Conservation (phyloP, 352 stramenopile species). For the Pythium biforme region DNA sequence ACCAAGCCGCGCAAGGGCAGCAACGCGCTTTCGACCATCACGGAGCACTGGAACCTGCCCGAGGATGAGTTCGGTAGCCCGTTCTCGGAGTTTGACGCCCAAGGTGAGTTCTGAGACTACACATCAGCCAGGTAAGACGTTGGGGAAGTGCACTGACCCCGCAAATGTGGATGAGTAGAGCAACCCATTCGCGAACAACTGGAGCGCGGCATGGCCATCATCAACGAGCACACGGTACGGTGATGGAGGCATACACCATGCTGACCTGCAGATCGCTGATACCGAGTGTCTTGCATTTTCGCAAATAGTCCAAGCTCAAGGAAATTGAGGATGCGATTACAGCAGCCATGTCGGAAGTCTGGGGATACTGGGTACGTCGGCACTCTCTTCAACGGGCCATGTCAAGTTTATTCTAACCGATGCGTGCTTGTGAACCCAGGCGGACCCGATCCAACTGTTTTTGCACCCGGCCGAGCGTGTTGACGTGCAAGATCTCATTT, state of each 20-base stretch:
- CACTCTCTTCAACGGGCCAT: neutral
- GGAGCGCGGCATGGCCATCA: slow-evolving; percentile 75
- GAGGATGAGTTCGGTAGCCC: slow-evolving; percentile 79
- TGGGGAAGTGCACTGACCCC: neutral
- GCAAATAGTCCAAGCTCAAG: slow-evolving; percentile 75
- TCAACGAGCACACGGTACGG: slow-evolving; percentile 84
- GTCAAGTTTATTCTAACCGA: neutral
- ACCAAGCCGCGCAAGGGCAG: slow-evolving; percentile 66
- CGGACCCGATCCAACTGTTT: slow-evolving; percentile 81
- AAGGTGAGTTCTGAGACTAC: slow-evolving; percentile 43
- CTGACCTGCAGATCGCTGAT: too few relatives aligned
- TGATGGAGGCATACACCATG: neutral
- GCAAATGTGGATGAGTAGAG: slow-evolving; percentile 32
- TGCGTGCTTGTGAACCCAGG: slow-evolving; percentile 30
- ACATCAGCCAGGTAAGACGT: neutral
- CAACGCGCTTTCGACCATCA: slow-evolving; percentile 81
- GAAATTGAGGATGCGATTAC: slow-evolving; percentile 87
- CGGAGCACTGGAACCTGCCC: slow-evolving; percentile 82
- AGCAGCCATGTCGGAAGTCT: slow-evolving; percentile 87
- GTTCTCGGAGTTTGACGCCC: slow-evolving; percentile 77
- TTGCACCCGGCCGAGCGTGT: slow-evolving; percentile 82
- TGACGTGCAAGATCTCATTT: slow-evolving; percentile 87
- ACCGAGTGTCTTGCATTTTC: too few relatives aligned
- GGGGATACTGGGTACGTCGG: slow-evolving; percentile 79
- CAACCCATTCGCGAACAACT: slow-evolving; percentile 83